Evolutionary conservation across 805 yeast species (phyloP).

Genomic region (Candida stauntonica): DNA sequence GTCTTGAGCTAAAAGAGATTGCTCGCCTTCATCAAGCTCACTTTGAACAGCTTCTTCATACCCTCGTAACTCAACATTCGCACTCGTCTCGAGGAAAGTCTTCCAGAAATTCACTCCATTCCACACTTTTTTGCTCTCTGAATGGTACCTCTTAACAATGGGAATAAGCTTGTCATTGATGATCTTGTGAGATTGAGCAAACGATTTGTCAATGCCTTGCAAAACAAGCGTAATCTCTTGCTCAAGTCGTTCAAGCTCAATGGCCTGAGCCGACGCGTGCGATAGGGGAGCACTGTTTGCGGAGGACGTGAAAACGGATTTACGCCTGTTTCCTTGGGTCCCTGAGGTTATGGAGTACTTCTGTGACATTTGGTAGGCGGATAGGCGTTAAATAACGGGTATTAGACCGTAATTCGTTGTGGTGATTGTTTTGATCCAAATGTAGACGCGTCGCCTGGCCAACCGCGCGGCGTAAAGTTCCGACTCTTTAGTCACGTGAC

Average conservation of each 20-base stretch:
- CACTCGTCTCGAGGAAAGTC: slow-evolving; percentile 70
- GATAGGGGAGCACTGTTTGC: slow-evolving; percentile 13
- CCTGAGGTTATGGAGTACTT: slow-evolving; percentile 17
- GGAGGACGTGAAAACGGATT: slow-evolving; percentile 24
- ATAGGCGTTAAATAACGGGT: no score
- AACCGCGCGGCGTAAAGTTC: no score
- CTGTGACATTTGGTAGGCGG: slow-evolving; percentile 25
- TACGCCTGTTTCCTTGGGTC: slow-evolving; percentile 21
- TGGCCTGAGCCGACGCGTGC: slow-evolving; percentile 25
- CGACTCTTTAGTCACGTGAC: no score
- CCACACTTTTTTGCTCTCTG: slow-evolving; percentile 58
- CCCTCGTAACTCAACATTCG: slow-evolving; percentile 56
- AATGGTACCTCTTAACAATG: slow-evolving; percentile 54
- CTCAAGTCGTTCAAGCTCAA: slow-evolving; percentile 58
- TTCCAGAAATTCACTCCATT: slow-evolving; percentile 70
- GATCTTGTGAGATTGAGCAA: slow-evolving; percentile 61
- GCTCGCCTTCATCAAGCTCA: slow-evolving; percentile 4
- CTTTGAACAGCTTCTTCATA: slow-evolving; percentile 38
- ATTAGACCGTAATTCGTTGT: background rate
- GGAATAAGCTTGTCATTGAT: slow-evolving; percentile 70
- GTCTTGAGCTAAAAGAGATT: background rate
- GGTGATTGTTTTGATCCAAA: background rate
- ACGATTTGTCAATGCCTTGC: slow-evolving; percentile 75
- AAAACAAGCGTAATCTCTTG: slow-evolving; percentile 73
- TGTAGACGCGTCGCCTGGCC: slow-evolving; percentile 1